Base-by-base conservation (phyloP, 345 rosid species). In the Aegle marmelos region DNA sequence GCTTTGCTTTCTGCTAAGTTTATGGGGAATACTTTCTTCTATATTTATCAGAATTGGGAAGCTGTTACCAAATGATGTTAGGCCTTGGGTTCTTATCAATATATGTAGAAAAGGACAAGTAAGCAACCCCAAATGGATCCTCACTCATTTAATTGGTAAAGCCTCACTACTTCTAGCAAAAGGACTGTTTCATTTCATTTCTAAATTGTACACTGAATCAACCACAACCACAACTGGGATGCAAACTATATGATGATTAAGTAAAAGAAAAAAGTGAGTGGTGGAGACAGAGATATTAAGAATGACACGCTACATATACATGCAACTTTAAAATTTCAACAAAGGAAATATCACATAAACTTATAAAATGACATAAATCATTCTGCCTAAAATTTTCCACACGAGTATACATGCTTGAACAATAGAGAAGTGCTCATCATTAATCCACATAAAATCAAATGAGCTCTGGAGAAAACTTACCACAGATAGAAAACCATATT, bases 401-500 rank as follows among this genome's bases (percentile, higher is more conserved):
- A 57, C 9, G 0, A 21, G 57, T 37, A 76, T 68, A 14, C 57
- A 45, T n/a, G 54, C 57, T 2, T 27, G 9, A 37, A 76, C 59
- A 53, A 54, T 22, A 72, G 76, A 72, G 19, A 78, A 66, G 25
- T 54, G 17, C 14, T 21, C 13, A 53, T 17, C 57, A 53, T 53
- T 53, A 53, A 4, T 53, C 57, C 56, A 17, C 7, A 50, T 50
- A 50, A 50, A 50, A 50, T 50, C 56, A 50, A 17, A 45, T 0
- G 22, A 50, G 56, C 7, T 50, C 22, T 16, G 22, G 57, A 17
- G 57, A 70, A 50, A 82, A 80, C 88, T 86, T 87, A 97, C 99
- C 91, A 85, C 80, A 27, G 99, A 91, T 25, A 71, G 21, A 39
- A 86, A 80, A 56, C 89, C 71, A 60, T 84, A 94, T 82, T 88